Evolutionary conservation across 495 filamentous ascomycete genomes (phyloP).

Genomic region (Neurospora cerealis): DNA sequence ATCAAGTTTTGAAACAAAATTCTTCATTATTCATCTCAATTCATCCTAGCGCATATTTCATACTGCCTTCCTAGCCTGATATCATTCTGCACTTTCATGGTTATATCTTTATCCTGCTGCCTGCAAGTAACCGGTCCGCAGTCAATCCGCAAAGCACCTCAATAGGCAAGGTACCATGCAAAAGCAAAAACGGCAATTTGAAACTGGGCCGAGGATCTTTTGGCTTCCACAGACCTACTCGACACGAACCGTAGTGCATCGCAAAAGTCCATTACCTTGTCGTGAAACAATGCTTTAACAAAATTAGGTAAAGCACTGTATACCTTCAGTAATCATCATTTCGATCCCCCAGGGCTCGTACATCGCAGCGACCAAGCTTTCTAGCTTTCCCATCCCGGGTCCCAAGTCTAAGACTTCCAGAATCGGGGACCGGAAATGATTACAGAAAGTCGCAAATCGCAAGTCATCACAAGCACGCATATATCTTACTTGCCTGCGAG

Average conservation of each 20-base stretch:
- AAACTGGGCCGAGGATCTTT: not conserved
- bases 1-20: not conserved
- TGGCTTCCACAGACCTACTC: not conserved
- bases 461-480: not conserved
- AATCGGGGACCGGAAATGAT: not conserved
- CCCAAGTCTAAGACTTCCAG: not conserved
- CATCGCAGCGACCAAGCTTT: not conserved
- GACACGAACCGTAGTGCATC: not conserved
- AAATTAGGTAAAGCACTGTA: not conserved
- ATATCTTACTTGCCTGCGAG: not conserved
- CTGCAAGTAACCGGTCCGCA: not conserved
- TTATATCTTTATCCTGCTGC: not conserved
- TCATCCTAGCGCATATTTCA: not conserved
- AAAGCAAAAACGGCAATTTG: not conserved
- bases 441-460: not conserved
- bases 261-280: not conserved
- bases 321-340: not conserved
- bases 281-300: not conserved
- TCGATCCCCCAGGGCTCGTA: not conserved
- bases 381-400: not conserved
- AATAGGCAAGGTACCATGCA: not conserved
- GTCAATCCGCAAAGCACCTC: not conserved
- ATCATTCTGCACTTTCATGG: not conserved
- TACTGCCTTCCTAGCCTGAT: not conserved
- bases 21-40: not conserved